Evolutionary conservation across 176 grass and related monocot species (phyloP).

Genomic region (Oryza nivara): DNA sequence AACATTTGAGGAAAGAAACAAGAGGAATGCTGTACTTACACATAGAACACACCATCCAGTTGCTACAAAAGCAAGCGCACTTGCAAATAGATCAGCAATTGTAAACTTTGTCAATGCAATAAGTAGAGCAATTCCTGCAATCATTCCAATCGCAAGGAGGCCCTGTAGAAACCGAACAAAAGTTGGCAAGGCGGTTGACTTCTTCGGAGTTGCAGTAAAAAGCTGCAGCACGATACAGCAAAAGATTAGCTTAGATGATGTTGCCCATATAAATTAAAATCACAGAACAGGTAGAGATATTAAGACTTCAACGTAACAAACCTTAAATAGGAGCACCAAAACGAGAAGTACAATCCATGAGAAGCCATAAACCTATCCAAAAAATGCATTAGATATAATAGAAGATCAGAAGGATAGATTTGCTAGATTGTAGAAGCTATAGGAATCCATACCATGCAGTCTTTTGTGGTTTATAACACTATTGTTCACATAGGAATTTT

Average conservation of each 20-base stretch:
- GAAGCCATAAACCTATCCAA: slow-evolving; percentile 83
- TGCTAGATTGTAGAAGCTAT: neutral
- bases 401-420: slow-evolving; percentile 3
- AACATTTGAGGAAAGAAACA: slow-evolving; percentile 31
- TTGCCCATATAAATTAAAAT: slow-evolving; percentile 8
- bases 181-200: slow-evolving; percentile 59
- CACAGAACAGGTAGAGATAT: neutral
- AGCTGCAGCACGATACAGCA: slow-evolving; percentile 53
- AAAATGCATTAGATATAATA: slow-evolving; percentile 38
- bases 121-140: slow-evolving; percentile 67
- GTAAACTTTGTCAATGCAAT: slow-evolving; percentile 67
- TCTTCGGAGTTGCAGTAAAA: slow-evolving; percentile 84
- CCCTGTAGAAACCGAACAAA: slow-evolving; percentile 86
- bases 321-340: slow-evolving; percentile 88
- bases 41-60: slow-evolving; percentile 84
- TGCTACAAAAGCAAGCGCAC: slow-evolving; percentile 82
- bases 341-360: slow-evolving; percentile 87
- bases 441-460: neutral
- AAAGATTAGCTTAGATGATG: slow-evolving; percentile 33
- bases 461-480: neutral
- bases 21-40: slow-evolving; percentile 53
- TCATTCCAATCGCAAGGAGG: slow-evolving; percentile 64
- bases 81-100: slow-evolving; percentile 89
- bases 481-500: neutral
- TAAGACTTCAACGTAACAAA: slow-evolving; percentile 26